Evolutionary conservation across 2,329 filamentous ascomycete genomes (phyloP).

Genomic region (Mycosphaerelloides madeirae): DNA sequence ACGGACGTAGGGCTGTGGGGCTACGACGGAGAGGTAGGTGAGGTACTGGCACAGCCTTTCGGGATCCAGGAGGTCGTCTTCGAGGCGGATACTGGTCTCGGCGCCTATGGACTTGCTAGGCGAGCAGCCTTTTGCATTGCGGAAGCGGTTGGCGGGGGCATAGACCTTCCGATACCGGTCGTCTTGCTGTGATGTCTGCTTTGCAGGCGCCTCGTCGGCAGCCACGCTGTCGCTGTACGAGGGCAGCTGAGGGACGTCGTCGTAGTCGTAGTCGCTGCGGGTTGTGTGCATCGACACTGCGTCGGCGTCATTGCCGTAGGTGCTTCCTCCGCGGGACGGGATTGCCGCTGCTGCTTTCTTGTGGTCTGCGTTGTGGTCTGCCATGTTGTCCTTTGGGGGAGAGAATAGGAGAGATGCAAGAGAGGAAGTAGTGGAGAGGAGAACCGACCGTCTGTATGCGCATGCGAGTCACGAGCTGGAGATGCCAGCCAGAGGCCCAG

Average conservation of each 20-base stretch:
- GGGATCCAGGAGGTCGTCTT: conserved; percentile 22
- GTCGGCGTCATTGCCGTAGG: conserved; percentile 24
- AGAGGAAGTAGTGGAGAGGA: too few relatives aligned
- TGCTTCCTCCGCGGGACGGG: background rate
- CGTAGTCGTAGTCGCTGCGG: conserved; percentile 26
- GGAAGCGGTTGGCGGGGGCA: too few relatives aligned
- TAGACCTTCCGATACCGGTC: too few relatives aligned
- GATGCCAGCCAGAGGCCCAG: too few relatives aligned
- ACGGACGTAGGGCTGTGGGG: conserved; percentile 22
- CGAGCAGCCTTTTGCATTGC: conserved; percentile 3
- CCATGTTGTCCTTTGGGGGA: background rate
- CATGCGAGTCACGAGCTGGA: too few relatives aligned
- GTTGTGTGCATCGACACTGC: conserved; percentile 29
- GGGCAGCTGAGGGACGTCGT: conserved; percentile 22
- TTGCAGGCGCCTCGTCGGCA: conserved; percentile 1
- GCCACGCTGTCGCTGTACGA: conserved; percentile 28
- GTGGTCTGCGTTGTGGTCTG: background rate
- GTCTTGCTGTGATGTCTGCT: too few relatives aligned
- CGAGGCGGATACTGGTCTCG: conserved; percentile 27
- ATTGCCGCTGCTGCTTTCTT: background rate
- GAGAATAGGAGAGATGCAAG: too few relatives aligned
- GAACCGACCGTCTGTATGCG: too few relatives aligned
- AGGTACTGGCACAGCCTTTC: conserved; percentile 22
- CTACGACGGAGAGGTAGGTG: conserved; percentile 19
- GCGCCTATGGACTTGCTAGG: conserved; percentile 10